Base-by-base conservation (phyloP, 352 stramenopile species). In the Discostella stelligera region DNA sequence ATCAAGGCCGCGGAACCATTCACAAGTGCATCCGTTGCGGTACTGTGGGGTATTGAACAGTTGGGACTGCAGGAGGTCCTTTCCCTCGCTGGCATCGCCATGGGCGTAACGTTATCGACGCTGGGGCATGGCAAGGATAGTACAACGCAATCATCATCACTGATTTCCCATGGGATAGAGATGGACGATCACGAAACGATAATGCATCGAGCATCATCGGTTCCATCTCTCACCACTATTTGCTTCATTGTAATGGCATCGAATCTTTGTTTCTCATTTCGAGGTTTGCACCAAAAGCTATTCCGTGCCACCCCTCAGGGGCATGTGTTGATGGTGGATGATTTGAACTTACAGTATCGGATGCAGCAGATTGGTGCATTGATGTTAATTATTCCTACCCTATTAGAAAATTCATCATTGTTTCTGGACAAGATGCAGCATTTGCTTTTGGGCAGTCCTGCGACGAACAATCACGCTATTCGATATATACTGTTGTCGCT, bases 241-340 rank as follows among this genome's bases (percentile, higher is more conserved):
- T 90, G 78, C 53, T 16, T 69, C 9, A 79, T 91, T 21, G 84
- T 93, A 50, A 86, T 93, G 74, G 23, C 75, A 10, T 66, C 88
- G 13, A 93, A 93, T 71, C 54, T 93, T n/a, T 92, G 88, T 61
- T 93, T 93, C 70, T 90, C 82, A 14, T 89, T 91, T 74, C 85
- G 88, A 10, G 88, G 88, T 44, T 68, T 93, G 21, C 85, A 88
- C 74, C 88, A 93, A 82, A 93, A 93, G 39, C 32, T 90, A 25
- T 90, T 90, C 63, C 82, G 81, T 60, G 25, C 61, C 0, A 84
- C 79, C 13, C 82, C 81, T 16, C 49, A 80, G 41, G 83, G 82
- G 48, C 79, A 72, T 46, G 27, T 58, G 23, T 68, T 56, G 6
- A 14, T 77, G 13, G 27, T 93, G 1, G 80, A 93, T 77, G 87